phyloP scores from a whole-genome alignment of 768 basidiomycete species.

The Boletus sp. region DNA sequence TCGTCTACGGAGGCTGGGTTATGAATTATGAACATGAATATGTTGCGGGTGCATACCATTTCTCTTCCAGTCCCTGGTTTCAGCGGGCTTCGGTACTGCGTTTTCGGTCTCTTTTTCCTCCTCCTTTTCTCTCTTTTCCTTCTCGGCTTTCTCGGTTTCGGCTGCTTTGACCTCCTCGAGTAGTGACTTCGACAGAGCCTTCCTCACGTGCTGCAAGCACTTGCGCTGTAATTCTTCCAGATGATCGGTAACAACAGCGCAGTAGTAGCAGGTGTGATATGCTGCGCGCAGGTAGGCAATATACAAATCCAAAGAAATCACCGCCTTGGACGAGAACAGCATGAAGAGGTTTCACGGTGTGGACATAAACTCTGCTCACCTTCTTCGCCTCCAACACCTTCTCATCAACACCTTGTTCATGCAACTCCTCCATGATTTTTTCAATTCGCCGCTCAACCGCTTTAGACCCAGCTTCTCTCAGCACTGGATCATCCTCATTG shows the following conservation, averaged over 20 bases:
- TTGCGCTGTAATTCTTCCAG: conserved; percentile 93
- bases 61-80: conserved; percentile 54
- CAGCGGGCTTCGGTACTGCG: conserved; percentile 35
- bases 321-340: conserved; percentile 47
- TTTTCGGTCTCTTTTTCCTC: conserved; percentile 42
- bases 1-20: conserved; percentile 54
- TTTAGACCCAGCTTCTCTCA: conserved; percentile 64
- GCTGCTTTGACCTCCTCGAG: conserved; percentile 61
- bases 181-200: conserved; percentile 60
- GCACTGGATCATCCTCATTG: conserved; percentile 47
- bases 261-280: conserved; percentile 97
- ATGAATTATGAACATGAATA: conserved; percentile 10
- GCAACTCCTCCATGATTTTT: conserved; percentile 68
- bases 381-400: conserved; percentile 67
- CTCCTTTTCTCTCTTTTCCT: conserved; percentile 48
- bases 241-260: conserved; percentile 89
- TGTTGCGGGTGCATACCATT: conserved; percentile 50
- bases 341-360: conserved; percentile 21
- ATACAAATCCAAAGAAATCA: conserved; percentile 87
- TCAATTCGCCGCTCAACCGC: conserved; percentile 83
- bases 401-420: conserved; percentile 67
- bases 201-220: conserved; percentile 90
- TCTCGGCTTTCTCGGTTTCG: conserved; percentile 44
- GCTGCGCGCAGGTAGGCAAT: conserved; percentile 90
- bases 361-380: conserved; percentile 42